These are phyloP conservation scores for Chlamydomonas incerta DNA, from an alignment of 139 green algal genomes.

Conservation along the genomic window DNA sequence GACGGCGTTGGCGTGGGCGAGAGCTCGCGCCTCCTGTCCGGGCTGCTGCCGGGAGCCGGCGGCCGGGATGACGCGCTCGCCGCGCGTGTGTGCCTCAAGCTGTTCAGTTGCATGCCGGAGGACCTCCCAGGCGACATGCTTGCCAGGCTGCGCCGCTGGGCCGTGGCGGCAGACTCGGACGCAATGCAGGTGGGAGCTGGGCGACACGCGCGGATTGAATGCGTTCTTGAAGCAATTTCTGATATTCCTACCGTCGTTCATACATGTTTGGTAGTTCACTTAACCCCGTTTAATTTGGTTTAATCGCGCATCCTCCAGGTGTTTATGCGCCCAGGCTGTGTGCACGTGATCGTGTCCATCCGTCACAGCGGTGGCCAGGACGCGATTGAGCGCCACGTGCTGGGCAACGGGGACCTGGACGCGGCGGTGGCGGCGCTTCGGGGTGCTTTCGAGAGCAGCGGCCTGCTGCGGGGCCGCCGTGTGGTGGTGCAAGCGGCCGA, in stretches of 20 bases:
- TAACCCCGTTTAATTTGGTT: too few relatives aligned
- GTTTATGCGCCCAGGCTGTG: conserved; percentile 38
- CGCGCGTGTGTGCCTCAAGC: conserved; percentile 36
- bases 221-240: too few relatives aligned
- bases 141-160: conserved; percentile 6
- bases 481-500: conserved; percentile 37
- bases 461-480: conserved; percentile 18
- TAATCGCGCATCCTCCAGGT: neutral
- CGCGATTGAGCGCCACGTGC: neutral
- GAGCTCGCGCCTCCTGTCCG: neutral
- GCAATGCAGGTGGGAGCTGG: conserved; percentile 45
- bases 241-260: too few relatives aligned
- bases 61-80: conserved; percentile 1
- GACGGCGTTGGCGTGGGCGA: neutral
- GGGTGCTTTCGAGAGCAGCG: neutral
- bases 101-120: conserved; percentile 28
- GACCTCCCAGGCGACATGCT: conserved; percentile 36
- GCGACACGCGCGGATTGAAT: too few relatives aligned
- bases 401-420: conserved; percentile 6
- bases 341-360: conserved; percentile 30
- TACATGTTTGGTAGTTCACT: too few relatives aligned
- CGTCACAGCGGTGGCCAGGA: neutral
- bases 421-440: conserved; percentile 1
- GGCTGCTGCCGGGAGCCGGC: conserved; percentile 8
- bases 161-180: conserved; percentile 4